Base-by-base conservation (phyloP, 805 yeast species). In the Candida ponderosae region DNA sequence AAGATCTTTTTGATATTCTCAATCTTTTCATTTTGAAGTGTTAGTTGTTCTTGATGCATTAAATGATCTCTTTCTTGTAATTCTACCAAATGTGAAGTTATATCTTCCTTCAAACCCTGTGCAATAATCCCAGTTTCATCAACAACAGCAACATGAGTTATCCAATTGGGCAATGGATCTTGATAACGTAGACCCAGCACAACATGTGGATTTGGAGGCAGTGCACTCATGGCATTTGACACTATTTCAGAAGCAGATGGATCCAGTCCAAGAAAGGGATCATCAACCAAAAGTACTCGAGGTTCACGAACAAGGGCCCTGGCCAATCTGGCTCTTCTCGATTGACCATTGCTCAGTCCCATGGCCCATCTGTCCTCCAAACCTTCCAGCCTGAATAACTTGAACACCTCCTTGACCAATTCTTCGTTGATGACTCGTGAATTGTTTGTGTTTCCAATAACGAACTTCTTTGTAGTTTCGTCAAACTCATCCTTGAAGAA, bases 291-390 rank as follows among this genome's bases (percentile, higher is more conserved):
- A 37, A 88, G 60, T 23, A 88, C 45, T 32, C 66, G 63, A 0
- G 97, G 95, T 26, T 72, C 62, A 32, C 66, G 64, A 38, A 86
- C 68, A 31, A 93, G 49, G 0, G 88, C 77, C 42, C 74, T 71
- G 0, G 96, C 97, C 20, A 93, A 62, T 42, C 96, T 69, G 0
- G 97, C 95, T 35, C 98, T 67, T 48, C 98, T 70, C 56, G 84
- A 78, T 58, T 93, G 98, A 0, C 98, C 98, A 57, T 93, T 93
- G 56, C 95, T 84, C 32, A 93, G 63, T 0, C 90, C 84, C 56
- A 86, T 85, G 26, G 84, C 75, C 87, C 95, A 90, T 41, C 86
- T 73, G 38, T 76, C 68, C 37, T 74, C 66, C 34, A 88, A 57
- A 0, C 73, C 78, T 6, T 55, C 58, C 41, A 90, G 62, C 34